Percentiles rank a stretch among this genome's conserved stretches.
phyloP scores from a whole-genome alignment of 345 rosid species.

The Euphorbia tirucalli region DNA sequence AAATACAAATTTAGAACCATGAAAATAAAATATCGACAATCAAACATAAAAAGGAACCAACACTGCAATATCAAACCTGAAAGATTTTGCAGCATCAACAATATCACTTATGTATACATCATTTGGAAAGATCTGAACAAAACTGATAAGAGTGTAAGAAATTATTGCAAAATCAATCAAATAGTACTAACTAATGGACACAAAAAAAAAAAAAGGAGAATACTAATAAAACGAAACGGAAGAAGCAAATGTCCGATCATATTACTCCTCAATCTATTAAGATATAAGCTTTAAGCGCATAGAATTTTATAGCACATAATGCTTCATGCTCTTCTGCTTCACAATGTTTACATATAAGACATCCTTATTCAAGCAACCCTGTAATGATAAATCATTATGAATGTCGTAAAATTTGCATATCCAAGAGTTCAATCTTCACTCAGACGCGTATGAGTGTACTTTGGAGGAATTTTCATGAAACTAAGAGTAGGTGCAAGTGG shows the following conservation, averaged over 20 bases:
- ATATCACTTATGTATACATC: conserved; percentile 67
- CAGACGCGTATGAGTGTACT: neutral
- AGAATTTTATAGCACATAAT: neutral
- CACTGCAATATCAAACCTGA: conserved; percentile 49
- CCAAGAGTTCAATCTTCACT: neutral
- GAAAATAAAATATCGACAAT: neutral
- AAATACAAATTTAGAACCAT: neutral
- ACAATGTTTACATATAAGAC: neutral
- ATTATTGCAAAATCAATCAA: neutral
- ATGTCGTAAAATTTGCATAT: conserved; percentile 1
- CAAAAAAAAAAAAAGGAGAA: neutral
- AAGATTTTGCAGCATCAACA: conserved; percentile 64
- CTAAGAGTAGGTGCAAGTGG: neutral
- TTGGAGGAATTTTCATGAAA: neutral
- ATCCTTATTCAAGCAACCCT: neutral
- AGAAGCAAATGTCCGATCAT: neutral
- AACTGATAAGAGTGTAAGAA: neutral
- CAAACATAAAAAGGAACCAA: conserved; percentile 2
- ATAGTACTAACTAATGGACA: neutral
- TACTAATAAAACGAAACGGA: neutral
- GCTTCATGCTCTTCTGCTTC: neutral
- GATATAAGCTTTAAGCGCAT: neutral
- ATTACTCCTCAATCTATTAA: neutral
- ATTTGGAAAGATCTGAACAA: conserved; percentile 76
- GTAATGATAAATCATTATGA: neutral